Conservation (phyloP, 2,329 filamentous ascomycete species). For the Nemania sp. region DNA sequence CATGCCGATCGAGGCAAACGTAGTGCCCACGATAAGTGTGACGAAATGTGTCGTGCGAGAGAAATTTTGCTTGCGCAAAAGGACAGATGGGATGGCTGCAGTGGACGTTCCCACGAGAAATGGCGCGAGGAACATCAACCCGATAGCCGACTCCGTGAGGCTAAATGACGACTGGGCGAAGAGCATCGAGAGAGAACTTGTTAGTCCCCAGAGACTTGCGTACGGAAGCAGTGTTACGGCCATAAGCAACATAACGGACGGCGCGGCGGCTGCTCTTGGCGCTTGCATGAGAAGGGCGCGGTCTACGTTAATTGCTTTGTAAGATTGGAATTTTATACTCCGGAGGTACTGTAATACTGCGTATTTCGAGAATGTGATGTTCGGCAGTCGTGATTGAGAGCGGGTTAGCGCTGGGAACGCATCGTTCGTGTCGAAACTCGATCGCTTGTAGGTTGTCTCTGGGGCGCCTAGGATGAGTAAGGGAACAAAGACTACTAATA, state of each 20-base stretch:
- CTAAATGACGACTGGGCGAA: slow-evolving; percentile 50
- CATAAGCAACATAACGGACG: slow-evolving; percentile 53
- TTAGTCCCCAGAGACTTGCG: slow-evolving; percentile 52
- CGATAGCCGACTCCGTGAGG: slow-evolving; percentile 45
- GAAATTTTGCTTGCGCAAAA: slow-evolving; percentile 39
- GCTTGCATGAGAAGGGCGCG: slow-evolving; percentile 46
- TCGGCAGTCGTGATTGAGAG: slow-evolving; percentile 30
- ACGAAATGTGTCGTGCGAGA: slow-evolving; percentile 40
- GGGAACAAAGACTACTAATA: slow-evolving; percentile 52
- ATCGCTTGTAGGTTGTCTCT: slow-evolving; percentile 57
- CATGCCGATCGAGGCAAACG: slow-evolving; percentile 47
- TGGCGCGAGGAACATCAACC: slow-evolving; percentile 49
- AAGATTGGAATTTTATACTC: slow-evolving; percentile 46
- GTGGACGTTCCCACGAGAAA: slow-evolving; percentile 46
- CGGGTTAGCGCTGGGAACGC: slow-evolving; percentile 13
- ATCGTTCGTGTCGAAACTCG: slow-evolving; percentile 32
- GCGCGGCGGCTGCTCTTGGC: slow-evolving; percentile 52
- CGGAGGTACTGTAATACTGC: slow-evolving; percentile 43
- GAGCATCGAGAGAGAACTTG: slow-evolving; percentile 50
- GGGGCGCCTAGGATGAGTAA: slow-evolving; percentile 53
- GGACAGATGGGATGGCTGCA: slow-evolving; percentile 41
- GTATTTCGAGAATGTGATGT: slow-evolving; percentile 38
- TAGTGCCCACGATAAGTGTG: slow-evolving; percentile 43
- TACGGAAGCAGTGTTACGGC: slow-evolving; percentile 50
- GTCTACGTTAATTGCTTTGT: slow-evolving; percentile 37